Base-by-base conservation (phyloP, 2,329 filamentous ascomycete species). In the Aspergillus tanneri region DNA sequence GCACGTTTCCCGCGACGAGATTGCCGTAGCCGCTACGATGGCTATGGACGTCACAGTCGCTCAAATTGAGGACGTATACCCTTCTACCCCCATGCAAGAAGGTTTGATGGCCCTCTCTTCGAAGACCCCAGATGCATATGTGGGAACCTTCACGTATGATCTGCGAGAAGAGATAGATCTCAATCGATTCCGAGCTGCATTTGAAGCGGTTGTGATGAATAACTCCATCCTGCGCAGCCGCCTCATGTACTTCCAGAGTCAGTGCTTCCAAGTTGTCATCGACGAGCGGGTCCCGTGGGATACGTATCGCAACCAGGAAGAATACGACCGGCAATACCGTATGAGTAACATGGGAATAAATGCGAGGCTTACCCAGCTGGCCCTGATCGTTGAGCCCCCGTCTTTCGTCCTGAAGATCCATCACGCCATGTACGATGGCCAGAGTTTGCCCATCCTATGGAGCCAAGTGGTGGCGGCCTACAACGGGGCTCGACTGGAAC, bases 51-150 rank as follows among this genome's bases (percentile, higher is more conserved):
- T 3, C 18, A 27, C 9, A 16, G 12, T 30, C 23, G 42, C 38
- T 22, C 30, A 62, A 8, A 37, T 64, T n/a, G 51, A 60, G 23
- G 53, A 61, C 18, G 44, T 54, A 10, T 64, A 59, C 34, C 55
- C 57, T 19, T 56, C 50, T 19, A 61, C 58, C 34, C 54, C 61
- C 6, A 52, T 63, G 42, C 61, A 64, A 35, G 47, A 58, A 21
- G 58, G 59, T 8, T 56, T 65, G 25, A 39, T 62, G 53, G 59
- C 43, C 42, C 56, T 32, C 14, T 45, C 5, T 55, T 51, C 12
- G 55, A 61, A 34, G 36, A 46, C 14, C 52, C 48, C 44, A 24
- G 53, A 25, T 5, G 35, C 34, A 7, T 51, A 47, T 18, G 30
- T 38, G 5, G 40, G 12, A 7, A 18, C 16, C 10, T 36, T 35